Evolutionary conservation across 2,329 filamentous ascomycete species (phyloP).

Genomic region (Colletotrichum tropicale): DNA sequence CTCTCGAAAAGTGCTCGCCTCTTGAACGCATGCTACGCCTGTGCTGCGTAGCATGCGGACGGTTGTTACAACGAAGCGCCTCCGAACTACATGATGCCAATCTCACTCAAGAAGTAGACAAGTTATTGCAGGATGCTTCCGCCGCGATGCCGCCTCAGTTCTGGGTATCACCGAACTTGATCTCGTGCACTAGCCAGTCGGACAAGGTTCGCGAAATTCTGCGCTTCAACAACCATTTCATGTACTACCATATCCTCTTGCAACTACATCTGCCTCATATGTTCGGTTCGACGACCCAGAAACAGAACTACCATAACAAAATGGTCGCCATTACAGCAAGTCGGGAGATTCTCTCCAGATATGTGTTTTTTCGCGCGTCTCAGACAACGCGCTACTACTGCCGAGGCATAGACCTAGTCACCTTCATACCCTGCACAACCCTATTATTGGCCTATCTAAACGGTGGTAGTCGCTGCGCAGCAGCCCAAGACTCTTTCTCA

Average conservation of each 20-base stretch:
- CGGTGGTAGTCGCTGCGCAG: background rate
- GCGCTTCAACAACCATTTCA: constrained; percentile 37
- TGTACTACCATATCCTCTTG: constrained; percentile 41
- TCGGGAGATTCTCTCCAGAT: constrained; percentile 41
- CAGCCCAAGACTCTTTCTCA: background rate
- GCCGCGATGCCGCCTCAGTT: constrained; percentile 35
- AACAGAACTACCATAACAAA: constrained; percentile 12
- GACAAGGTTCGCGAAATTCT: constrained; percentile 16
- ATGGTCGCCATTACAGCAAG: constrained; percentile 40
- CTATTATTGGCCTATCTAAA: constrained; percentile 40
- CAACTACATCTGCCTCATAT: constrained; percentile 46
- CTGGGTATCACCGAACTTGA: constrained; percentile 35
- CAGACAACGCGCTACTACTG: constrained; percentile 25
- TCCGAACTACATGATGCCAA: constrained; percentile 22
- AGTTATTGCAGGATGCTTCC: constrained; percentile 33
- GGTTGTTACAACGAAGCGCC: constrained; percentile 43
- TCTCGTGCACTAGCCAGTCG: background rate
- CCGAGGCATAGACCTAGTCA: constrained; percentile 38
- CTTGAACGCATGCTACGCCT: constrained; percentile 33
- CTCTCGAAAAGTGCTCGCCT: constrained; percentile 26
- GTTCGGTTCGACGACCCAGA: constrained; percentile 22
- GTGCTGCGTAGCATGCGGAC: constrained; percentile 30
- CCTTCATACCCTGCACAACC: constrained; percentile 39
- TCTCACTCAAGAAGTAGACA: constrained; percentile 35
- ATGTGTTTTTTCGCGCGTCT: constrained; percentile 33